These are phyloP conservation scores for Astragalus glycyphyllos DNA, from an alignment of 306 rosid species.

Conservation along the genomic window DNA sequence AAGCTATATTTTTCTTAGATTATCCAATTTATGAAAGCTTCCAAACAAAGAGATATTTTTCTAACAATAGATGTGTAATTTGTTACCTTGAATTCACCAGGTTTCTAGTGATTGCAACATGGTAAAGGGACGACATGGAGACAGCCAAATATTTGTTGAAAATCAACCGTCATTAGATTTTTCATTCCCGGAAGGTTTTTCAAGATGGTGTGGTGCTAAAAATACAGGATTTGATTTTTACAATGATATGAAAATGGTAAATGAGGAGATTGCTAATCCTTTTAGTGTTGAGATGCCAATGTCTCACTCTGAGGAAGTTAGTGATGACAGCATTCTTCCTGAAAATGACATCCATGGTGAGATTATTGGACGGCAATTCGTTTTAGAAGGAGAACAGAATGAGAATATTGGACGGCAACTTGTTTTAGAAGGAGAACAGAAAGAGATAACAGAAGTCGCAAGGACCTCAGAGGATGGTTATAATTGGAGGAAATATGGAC, in stretches of 20 bases:
- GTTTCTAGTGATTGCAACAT: constrained; percentile 43
- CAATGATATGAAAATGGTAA: constrained; percentile 43
- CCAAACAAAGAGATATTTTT: not conserved
- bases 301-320: constrained; percentile 49
- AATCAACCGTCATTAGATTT: constrained; percentile 54
- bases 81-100: constrained; percentile 40
- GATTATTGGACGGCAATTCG: constrained; percentile 43
- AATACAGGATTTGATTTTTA: constrained; percentile 49
- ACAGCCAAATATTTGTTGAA: constrained; percentile 46
- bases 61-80: constrained; percentile 9
- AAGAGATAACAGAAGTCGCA: constrained; percentile 50
- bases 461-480: constrained; percentile 84
- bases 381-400: constrained; percentile 57
- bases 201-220: constrained; percentile 42
- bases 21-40: constrained; percentile 30
- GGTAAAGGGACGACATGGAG: constrained; percentile 54
- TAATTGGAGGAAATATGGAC: constrained; percentile 97
- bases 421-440: constrained; percentile 56
- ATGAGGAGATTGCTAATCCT: constrained; percentile 38
- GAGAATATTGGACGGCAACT: constrained; percentile 45
- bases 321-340: constrained; percentile 46
- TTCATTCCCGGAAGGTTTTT: constrained; percentile 61
- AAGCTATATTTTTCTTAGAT: constrained; percentile 11
- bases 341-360: constrained; percentile 46
- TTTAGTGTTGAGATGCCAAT: constrained; percentile 46